Percentiles rank a stretch among this genome's conserved stretches.
phyloP scores from a whole-genome alignment of 192 early-diverging fungal genomes.

The Pilobolus umbonatus region DNA sequence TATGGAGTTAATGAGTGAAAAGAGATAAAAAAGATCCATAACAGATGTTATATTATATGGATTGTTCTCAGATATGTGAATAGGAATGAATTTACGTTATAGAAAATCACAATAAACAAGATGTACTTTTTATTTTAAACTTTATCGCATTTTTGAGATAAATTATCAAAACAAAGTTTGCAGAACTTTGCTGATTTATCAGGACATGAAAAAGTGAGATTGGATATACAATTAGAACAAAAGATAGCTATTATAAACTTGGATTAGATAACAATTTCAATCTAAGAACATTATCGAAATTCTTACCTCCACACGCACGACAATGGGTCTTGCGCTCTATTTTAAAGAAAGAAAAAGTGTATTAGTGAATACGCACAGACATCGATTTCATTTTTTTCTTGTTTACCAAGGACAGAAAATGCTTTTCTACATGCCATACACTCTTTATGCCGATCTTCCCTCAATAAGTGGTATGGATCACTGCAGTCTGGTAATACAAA shows the following conservation, averaged over 20 bases:
- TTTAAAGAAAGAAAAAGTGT: not conserved
- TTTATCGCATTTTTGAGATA: not conserved
- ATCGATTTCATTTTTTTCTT: not conserved
- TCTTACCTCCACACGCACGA: constrained; percentile 49
- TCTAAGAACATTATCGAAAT: not conserved
- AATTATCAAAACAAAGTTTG: constrained; percentile 11
- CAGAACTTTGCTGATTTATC: constrained; percentile 21
- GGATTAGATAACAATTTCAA: too few relatives aligned
- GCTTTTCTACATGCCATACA: constrained; percentile 48
- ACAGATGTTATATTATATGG: too few relatives aligned
- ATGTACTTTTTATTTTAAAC: too few relatives aligned
- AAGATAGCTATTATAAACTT: constrained; percentile 9
- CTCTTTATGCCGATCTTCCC: constrained; percentile 40
- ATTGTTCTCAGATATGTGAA: too few relatives aligned
- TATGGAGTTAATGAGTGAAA: too few relatives aligned
- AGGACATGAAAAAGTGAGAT: constrained; percentile 6
- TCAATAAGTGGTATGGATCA: constrained; percentile 43
- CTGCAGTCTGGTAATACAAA: constrained; percentile 52
- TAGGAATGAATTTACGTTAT: too few relatives aligned
- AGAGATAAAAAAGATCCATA: too few relatives aligned
- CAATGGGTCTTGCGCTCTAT: constrained; percentile 48
- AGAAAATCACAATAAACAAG: too few relatives aligned
- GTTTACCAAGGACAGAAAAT: constrained; percentile 46
- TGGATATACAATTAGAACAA: constrained; percentile 15
- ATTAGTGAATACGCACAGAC: not conserved